A percentile compares a stretch with the other conserved stretches of the same genome.
Evolutionary conservation across 2,329 filamentous ascomycete genomes (phyloP).

Genomic region (Curvularia lunata): DNA sequence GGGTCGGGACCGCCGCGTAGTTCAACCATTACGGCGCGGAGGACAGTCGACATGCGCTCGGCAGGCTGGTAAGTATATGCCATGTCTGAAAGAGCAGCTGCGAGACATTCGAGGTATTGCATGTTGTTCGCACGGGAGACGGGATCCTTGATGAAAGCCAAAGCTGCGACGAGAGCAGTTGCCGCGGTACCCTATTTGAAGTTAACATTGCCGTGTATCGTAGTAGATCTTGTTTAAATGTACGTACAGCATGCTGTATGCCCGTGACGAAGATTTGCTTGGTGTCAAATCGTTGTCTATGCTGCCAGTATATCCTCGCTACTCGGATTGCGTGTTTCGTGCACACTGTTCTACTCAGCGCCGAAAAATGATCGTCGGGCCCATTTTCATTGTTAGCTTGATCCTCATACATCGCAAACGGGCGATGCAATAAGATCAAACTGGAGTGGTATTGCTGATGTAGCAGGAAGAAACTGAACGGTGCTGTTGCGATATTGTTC

Average conservation of each 20-base stretch:
- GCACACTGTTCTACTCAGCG: conserved; percentile 60
- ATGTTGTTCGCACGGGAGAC: conserved; percentile 51
- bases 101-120: conserved; percentile 62
- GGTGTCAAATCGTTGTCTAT: conserved; percentile 60
- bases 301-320: conserved; percentile 62
- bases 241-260: conserved; percentile 58
- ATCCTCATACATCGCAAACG: conserved; percentile 60
- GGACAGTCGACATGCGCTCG: conserved; percentile 60
- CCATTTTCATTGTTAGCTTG: conserved; percentile 45
- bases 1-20: conserved; percentile 42
- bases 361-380: conserved; percentile 53
- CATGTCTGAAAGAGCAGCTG: conserved; percentile 61
- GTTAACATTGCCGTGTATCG: neutral
- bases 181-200: conserved; percentile 56
- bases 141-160: conserved; percentile 49
- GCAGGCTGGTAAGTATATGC: conserved; percentile 61
- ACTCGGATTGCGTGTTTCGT: conserved; percentile 62
- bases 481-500: conserved; percentile 45
- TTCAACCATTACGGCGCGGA: conserved; percentile 61
- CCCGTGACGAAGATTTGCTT: conserved; percentile 59
- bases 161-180: conserved; percentile 60
- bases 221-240: neutral
- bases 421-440: conserved; percentile 61
- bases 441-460: conserved; percentile 64
- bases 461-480: conserved; percentile 58